Evolutionary conservation across 345 rosid species (phyloP).

Genomic region (Eucalyptus polyanthemos): DNA sequence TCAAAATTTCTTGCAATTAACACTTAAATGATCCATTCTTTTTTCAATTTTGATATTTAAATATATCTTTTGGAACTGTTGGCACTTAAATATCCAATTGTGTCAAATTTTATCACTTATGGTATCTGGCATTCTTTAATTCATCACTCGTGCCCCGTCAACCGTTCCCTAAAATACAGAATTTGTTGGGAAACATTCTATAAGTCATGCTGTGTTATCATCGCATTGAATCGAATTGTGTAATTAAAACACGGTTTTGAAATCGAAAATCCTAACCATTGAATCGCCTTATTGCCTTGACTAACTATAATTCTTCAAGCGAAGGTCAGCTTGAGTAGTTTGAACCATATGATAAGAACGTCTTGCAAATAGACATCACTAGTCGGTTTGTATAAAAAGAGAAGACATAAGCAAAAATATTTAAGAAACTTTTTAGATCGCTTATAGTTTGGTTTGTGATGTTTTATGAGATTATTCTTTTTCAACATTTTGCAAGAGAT

Average conservation of each 20-base stretch:
- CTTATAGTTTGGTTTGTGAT: neutral
- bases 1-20: accelerated
- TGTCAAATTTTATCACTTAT: too few relatives aligned
- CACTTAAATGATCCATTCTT: too few relatives aligned
- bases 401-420: neutral
- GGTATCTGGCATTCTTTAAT: accelerated
- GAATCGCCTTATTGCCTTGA: neutral
- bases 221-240: neutral
- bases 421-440: neutral
- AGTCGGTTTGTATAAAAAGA: neutral
- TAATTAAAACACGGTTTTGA: neutral
- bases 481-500: neutral
- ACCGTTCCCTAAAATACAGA: neutral
- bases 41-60: too few relatives aligned
- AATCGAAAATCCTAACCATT: neutral
- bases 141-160: neutral
- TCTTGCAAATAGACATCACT: neutral
- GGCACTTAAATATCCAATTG: accelerated
- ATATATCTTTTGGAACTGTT: accelerated
- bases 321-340: neutral
- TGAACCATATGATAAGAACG: neutral
- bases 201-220: neutral
- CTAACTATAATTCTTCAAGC: neutral
- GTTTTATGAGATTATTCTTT: neutral
- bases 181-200: neutral